Evolutionary conservation across 2,329 filamentous ascomycete species (phyloP), one percentile per base, ranked within the genome.

Genomic region (Cordyceps fumosorosea): DNA sequence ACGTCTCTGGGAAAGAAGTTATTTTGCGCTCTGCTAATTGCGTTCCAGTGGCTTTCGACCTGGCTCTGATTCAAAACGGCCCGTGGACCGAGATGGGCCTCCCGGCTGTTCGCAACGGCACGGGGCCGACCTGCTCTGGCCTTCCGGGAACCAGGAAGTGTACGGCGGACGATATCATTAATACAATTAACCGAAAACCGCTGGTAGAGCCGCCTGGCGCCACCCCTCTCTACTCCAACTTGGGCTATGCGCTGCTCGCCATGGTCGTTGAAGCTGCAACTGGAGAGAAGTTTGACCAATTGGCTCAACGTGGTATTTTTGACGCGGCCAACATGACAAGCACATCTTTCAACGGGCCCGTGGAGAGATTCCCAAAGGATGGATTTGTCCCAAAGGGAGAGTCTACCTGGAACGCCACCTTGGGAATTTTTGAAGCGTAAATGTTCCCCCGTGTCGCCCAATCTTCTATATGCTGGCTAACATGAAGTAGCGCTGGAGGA

Each of bases 181-280:
- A 64, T 6, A 64, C 69, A 7, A 65, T 73, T 45, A 70, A 70
- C 47, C 64, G 65, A 18, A 66, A 68, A 11, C 67, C 70, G 40
- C 79, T 80, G 0, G 69, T 75, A 1, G 81, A 78, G 56, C 67
- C 70, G 0, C 75, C 80, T 0, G 80, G 77, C 65, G 73, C 75
- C 0, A 76, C 72, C 3, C 79, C 81, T 0, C 71, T 75, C 3
- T 84, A 84, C 67, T 79, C 80, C 32, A 82, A 84, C 65, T 69
- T 76, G 3, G 80, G 73, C 1, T 78, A 79, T 22, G 69, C 75
- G 1, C 62, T 81, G 2, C 73, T 83, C 1, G 78, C 77, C 2
- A 69, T 78, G 0, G 77, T 77, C 0, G 70, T 84, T 0, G 77
- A 81, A 63, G 73, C 73, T 6, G 72, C 78, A 0, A 78, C 77